Conservation (phyloP, 1,284 basidiomycete genomes). For the Vanrija pseudolonga region DNA sequence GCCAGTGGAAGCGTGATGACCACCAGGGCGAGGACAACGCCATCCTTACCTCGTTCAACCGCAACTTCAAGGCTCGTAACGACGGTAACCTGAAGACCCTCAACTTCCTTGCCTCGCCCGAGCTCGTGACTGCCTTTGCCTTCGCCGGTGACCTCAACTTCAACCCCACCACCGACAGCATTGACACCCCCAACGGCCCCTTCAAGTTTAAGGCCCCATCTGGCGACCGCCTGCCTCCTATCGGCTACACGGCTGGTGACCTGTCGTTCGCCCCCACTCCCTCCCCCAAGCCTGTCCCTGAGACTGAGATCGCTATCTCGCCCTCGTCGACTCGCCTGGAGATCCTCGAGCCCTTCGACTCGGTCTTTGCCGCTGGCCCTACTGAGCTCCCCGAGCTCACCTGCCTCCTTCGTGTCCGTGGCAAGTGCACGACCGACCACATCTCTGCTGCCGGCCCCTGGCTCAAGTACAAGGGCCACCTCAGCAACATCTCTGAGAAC, state of each 20-base stretch:
- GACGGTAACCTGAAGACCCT: conserved; percentile 86
- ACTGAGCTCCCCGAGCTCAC: conserved; percentile 77
- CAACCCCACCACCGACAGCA: conserved; percentile 79
- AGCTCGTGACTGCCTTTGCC: conserved; percentile 94
- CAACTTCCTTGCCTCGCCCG: conserved; percentile 98
- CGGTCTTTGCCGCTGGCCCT: conserved; percentile 63
- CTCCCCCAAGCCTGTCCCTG: conserved; percentile 69
- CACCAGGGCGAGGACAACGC: conserved; percentile 89
- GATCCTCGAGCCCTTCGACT: conserved; percentile 77
- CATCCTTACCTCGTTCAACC: conserved; percentile 96
- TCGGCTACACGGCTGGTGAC: conserved; percentile 78
- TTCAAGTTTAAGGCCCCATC: conserved; percentile 85
- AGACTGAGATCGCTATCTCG: conserved; percentile 73
- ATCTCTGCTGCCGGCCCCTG: conserved; percentile 94
- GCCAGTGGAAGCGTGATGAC: conserved; percentile 96
- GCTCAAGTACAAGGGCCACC: conserved; percentile 93
- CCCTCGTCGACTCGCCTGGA: conserved; percentile 83
- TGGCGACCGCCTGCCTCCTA: conserved; percentile 77
- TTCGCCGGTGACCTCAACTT: conserved; percentile 94
- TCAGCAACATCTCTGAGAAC: conserved; percentile 95
- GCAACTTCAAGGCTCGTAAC: conserved; percentile 95
- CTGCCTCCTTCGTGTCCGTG: conserved; percentile 84
- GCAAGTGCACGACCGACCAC: conserved; percentile 93
- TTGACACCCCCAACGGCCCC: conserved; percentile 68
- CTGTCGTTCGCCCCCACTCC: conserved; percentile 73